Evolutionary conservation across 2,329 filamentous ascomycete genomes (phyloP).

Genomic region (Rosellinia necatrix): DNA sequence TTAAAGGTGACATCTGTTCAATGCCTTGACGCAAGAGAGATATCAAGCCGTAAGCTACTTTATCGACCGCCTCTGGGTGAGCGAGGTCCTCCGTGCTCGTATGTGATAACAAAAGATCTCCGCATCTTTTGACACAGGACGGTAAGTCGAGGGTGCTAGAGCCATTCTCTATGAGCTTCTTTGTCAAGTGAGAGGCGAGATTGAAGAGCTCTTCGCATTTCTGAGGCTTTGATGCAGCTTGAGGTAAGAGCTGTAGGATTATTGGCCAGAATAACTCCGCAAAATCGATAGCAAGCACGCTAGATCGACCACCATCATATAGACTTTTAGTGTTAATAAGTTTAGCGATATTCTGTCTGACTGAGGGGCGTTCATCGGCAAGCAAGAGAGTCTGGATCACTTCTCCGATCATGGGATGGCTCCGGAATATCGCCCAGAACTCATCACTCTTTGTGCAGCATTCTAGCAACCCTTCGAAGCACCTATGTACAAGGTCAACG

Average conservation of each 20-base stretch:
- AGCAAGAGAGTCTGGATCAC: slow-evolving; percentile 46
- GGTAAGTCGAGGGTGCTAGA: slow-evolving; percentile 33
- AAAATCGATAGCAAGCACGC: slow-evolving; percentile 45
- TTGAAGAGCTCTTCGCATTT: slow-evolving; percentile 50
- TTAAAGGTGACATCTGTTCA: slow-evolving; percentile 34
- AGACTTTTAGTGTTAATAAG: slow-evolving; percentile 38
- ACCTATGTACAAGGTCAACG: slow-evolving; percentile 41
- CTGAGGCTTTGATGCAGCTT: slow-evolving; percentile 39
- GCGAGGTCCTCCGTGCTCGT: slow-evolving; percentile 44
- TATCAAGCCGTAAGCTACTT: slow-evolving; percentile 45
- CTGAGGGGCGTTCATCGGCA: slow-evolving; percentile 41
- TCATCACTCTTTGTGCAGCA: slow-evolving; percentile 44
- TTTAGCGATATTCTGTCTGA: slow-evolving; percentile 45
- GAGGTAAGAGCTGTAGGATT: slow-evolving; percentile 43
- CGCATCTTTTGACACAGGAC: slow-evolving; percentile 34
- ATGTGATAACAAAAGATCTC: slow-evolving; percentile 34
- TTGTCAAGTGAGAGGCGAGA: slow-evolving; percentile 36
- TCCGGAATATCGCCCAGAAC: slow-evolving; percentile 48
- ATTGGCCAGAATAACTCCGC: slow-evolving; percentile 55
- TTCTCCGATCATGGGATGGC: slow-evolving; percentile 33
- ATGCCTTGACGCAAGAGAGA: slow-evolving; percentile 41
- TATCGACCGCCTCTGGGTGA: slow-evolving; percentile 43
- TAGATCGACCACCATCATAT: slow-evolving; percentile 32
- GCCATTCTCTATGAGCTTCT: slow-evolving; percentile 35
- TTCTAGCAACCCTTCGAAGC: slow-evolving; percentile 48